Base-by-base conservation (phyloP, 2,329 filamentous ascomycete genomes). In the Didymellaceae sp. region DNA sequence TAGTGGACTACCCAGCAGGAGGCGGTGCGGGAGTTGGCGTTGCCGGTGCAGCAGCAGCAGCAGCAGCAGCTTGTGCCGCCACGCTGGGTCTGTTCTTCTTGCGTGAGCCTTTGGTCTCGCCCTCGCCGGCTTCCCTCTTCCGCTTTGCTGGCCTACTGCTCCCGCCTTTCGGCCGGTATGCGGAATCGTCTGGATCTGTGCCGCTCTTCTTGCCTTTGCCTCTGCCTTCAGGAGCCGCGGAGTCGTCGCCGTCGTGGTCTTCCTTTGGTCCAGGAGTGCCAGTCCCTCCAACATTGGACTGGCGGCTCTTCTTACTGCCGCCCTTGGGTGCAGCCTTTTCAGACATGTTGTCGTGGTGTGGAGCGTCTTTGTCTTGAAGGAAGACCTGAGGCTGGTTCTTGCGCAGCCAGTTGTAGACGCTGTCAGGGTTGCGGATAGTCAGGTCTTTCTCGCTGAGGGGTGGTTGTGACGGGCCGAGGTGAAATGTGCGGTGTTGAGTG, bases 331-430 rank as follows among this genome's bases (percentile, higher is more conserved):
- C 63, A 13, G 62, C 63, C 54, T 70, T 70, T 44, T 70, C 70
- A 1, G 71, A 67, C 35, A 66, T 26, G 49, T 73, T 74, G 42
- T 77, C 74, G 43, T 69, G 73, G 44, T 72, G 67, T 8, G 54
- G 54, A 6, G 62, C 63, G 52, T 77, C 78, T 59, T 86, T 84
- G 64, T 91, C 89, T 70, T 96, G 88, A 16, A 95, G 77, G 76
- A 96, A 92, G 39, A 91, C 86, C 71, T 93, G 87, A 3, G 91
- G 89, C 52, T 90, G 87, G 73, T 96, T 82, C 68, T 90, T 86
- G 56, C 90, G 84, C 10, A 99, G 83, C 94, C 94, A 99, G 73
- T 95, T 97, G 77, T 96, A 95, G 3, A 96, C 92, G 52, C 90
- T 95, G 32, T 91, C 89, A 0, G 92, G 91, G 70, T 97, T 97